Evolutionary conservation across 345 rosid species (phyloP).

Genomic region (Lepidium didymum): DNA sequence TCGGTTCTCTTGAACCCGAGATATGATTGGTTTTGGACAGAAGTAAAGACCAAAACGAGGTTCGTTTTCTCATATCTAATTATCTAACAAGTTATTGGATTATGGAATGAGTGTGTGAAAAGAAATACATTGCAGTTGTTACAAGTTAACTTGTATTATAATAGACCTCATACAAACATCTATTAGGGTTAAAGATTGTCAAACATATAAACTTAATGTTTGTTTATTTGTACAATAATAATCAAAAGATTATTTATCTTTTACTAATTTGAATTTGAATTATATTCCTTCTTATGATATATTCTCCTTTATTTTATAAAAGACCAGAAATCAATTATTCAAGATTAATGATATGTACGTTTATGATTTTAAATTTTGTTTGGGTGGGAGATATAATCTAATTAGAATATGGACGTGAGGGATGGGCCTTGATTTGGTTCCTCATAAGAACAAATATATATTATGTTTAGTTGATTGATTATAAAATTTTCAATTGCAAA

Average conservation of each 20-base stretch:
- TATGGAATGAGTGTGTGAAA: not conserved
- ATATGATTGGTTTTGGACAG: no score
- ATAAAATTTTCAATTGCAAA: no score
- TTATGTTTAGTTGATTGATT: no score
- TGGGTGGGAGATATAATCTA: conserved; percentile 15
- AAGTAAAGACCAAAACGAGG: not conserved
- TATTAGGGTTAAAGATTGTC: no score
- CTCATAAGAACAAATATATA: not conserved
- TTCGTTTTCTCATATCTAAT: not conserved
- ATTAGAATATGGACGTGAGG: not conserved
- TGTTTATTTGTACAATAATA: not conserved
- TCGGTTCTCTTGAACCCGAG: no score
- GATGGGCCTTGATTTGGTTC: not conserved
- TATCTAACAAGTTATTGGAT: not conserved
- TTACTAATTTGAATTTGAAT: not conserved
- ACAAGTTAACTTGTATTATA: not conserved
- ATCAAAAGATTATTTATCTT: not conserved
- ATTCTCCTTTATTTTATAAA: not conserved
- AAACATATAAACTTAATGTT: no score
- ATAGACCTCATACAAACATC: not conserved
- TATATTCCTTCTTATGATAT: not conserved
- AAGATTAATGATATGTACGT: not conserved
- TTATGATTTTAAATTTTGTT: not conserved
- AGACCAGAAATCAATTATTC: not conserved
- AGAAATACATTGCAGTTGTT: conserved; percentile 5